Evolutionary conservation across 139 green algal genomes (phyloP), one percentile per base, ranked within the genome.

Genomic region (Monoraphidium neglectum): DNA sequence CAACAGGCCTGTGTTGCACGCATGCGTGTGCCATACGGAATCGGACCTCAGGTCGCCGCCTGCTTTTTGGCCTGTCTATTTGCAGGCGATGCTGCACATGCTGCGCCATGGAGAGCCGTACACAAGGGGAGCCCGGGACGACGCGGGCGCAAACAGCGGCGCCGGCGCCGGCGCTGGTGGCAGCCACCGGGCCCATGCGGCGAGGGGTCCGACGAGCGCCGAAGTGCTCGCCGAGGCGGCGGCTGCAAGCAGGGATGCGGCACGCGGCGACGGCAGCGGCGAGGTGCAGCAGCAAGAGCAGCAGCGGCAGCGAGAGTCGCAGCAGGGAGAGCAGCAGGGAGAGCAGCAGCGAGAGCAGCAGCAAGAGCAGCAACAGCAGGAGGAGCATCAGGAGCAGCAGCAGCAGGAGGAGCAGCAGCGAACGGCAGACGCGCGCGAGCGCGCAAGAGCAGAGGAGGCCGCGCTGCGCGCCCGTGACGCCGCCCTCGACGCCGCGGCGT

Each of bases 31-130:
- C 40, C 49, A 69, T n/a, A n/a, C n/a, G n/a, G n/a, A n/a, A n/a
- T n/a, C n/a, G n/a, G n/a, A n/a, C n/a, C n/a, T n/a, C n/a, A n/a
- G n/a, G n/a, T n/a, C n/a, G n/a, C n/a, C n/a, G n/a, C n/a, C n/a
- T n/a, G n/a, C n/a, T n/a, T n/a, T n/a, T n/a, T n/a, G n/a, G n/a
- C n/a, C n/a, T n/a, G n/a, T n/a, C n/a, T 37, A 30, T 32, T 0
- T 60, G 74, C 80, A 83, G 82, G 49, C 46, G 12, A 49, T 84
- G 40, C 62, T 84, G 30, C 68, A 82, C 33, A 78, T 86, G 82
- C 78, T 85, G 74, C 77, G 69, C 61, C 51, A 68, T n/a, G 33
- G 71, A 24, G 21, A 37, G 21, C 26, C 47, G 66, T 18, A 30
- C 35, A 43, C 43, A 60, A 3, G 33, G n/a, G 60, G 38, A 68